Conservation (phyloP, 257 asterid genomes). For the Pogostemon cablin region DNA sequence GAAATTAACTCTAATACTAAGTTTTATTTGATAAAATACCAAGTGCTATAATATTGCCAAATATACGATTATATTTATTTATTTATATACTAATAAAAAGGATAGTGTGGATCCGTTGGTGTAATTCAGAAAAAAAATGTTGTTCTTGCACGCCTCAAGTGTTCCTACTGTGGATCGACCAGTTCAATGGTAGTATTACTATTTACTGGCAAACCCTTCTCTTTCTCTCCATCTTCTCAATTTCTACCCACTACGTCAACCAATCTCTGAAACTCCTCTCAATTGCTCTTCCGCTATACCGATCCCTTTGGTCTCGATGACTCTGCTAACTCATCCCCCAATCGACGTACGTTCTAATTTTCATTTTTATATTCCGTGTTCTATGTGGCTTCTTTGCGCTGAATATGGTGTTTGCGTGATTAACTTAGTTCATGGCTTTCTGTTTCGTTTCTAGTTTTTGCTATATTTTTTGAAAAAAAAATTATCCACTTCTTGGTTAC, state of each 20-base stretch:
- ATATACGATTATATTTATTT: too few species aligned
- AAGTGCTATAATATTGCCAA: too few species aligned
- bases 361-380: background rate
- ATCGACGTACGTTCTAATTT: constrained; percentile 46
- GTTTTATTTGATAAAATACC: too few species aligned
- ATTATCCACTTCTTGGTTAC: background rate
- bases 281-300: constrained; percentile 36
- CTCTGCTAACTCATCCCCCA: constrained; percentile 64
- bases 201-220: constrained; percentile 25
- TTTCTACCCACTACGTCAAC: constrained; percentile 10
- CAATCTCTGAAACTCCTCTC: constrained; percentile 27
- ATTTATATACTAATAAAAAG: too few species aligned
- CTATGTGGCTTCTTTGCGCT: constrained; percentile 11
- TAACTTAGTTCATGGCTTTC: constrained; percentile 29
- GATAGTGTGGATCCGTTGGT: background rate
- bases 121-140: background rate
- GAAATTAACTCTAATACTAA: too few species aligned
- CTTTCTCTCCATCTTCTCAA: background rate
- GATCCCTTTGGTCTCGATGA: constrained; percentile 53
- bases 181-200: constrained; percentile 2
- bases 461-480: too few species aligned
- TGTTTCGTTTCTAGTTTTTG: constrained; percentile 4
- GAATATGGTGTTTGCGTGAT: constrained; percentile 26
- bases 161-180: constrained; percentile 33
- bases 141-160: constrained; percentile 26